Evolutionary conservation across 2,329 filamentous ascomycete species (phyloP), one percentile per base, ranked within the genome.

Genomic region (Epichloe hybrida): DNA sequence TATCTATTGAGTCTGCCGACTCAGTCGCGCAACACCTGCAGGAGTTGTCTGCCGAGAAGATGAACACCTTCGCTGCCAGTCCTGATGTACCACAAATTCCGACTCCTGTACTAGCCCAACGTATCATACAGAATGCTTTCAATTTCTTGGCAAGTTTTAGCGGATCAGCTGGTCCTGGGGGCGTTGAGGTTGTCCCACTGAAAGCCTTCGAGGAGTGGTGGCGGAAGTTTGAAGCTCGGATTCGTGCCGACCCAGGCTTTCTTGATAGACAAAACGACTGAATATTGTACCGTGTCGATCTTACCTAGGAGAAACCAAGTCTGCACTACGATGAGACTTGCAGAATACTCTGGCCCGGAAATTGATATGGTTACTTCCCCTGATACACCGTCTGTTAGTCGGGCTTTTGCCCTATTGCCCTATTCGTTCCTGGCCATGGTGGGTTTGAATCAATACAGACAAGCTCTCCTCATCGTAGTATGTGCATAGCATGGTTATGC

Each of bases 171-270:
- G 75, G 74, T 2, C 70, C 72, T 27, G 76, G 72, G 2, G 85
- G 85, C 0, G 79, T 85, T 44, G 91, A 97, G 65, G 85, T 94
- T 12, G 87, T 98, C 21, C 90, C 93, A n/a, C 69, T 98, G 56
- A 93, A 87, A 69, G 88, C 86, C 5, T 98, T 98, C 65, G 85
- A 94, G 69, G 88, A 95, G 52, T 98, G 94, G 93, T 98, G 94
- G 93, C 78, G 75, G 54, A 97, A 96, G 69, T 98, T 98, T 69
- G 91, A 98, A 72, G 79, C 80, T 54, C 84, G 83, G 62, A 78
- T 98, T 39, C 84, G 90, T 59, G 76, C 80, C 56, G 93, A 98
- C 69, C 91, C 93, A 0, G 79, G 80, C 6, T 98, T 98, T 64
- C 71, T 98, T 58, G 90, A 97, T 68, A 80, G 83, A 60, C 66